Evolutionary conservation across 1,284 basidiomycete genomes (phyloP), one percentile per base, ranked within the genome.

Genomic region (Marasmius oreades): DNA sequence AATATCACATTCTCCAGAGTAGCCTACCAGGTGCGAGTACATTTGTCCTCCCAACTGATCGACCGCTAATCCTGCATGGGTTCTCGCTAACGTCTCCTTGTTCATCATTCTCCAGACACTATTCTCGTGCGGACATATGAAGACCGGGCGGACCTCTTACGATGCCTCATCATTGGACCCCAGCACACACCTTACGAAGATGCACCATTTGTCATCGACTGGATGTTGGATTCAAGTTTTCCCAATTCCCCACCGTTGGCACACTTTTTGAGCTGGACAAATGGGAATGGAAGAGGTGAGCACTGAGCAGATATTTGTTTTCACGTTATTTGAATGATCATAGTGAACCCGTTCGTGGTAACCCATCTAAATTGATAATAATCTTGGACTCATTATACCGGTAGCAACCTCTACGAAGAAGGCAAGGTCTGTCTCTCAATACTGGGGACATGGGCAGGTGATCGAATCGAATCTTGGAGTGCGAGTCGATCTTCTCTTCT

Each of bases 391-490:
- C 52, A 55, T 58, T 48, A 53, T 28, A 59, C 18, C 34, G 55
- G 42, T 59, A 89, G 86, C 24, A 97, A 98, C 71, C 73, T 97
- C 50, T 98, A 98, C 65, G 93, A 96, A 67, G 95, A 98, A 64
- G 94, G 94, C 45, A 96, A 96, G 70, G 93, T 98, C 39, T 98
- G 95, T 66, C 70, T 98, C 51, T 95, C 92, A 23, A 90, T 98
- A 47, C 73, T 97, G 3, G 92, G 92, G 18, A 97, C 94, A 0
- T 98, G 94, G 94, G 81, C 85, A 1, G 94, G 95, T 4, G 93
- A 95, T 66, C 84, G 79, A 68, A 90, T 81, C 62, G 93, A 96
- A 72, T 86, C 83, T 5, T 95, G 93, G 93, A 92, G 75, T 68
- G 78, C 91, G 56, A 79, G 82, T 62, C 83, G 80, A 59, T 95